A percentile compares a stretch with the other conserved stretches of the same genome.
phyloP scores from a whole-genome alignment of 257 asterid genomes.

The Penstemon davidsonii region DNA sequence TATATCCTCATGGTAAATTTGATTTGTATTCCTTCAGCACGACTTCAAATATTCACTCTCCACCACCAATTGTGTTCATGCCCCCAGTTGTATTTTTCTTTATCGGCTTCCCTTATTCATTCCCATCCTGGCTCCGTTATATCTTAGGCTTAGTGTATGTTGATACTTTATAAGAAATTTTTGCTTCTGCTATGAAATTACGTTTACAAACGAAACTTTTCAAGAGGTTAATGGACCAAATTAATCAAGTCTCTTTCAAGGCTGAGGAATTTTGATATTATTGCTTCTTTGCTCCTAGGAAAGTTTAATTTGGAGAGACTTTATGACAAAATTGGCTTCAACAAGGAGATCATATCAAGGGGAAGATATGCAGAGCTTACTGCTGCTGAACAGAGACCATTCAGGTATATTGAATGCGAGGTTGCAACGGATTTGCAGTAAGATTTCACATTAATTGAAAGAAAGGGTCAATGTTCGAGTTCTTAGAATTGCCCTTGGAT shows the following conservation, averaged over 20 bases:
- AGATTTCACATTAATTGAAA: constrained; percentile 6
- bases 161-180: neutral
- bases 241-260: constrained; percentile 13
- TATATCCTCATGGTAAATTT: neutral
- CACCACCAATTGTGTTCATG: neutral
- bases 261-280: constrained; percentile 8
- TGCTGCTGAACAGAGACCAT: constrained; percentile 92
- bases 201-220: neutral
- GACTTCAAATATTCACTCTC: constrained; percentile 2
- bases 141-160: constrained; percentile 6
- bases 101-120: neutral
- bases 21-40: constrained; percentile 12
- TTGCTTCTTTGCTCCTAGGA: constrained; percentile 50
- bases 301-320: constrained; percentile 81
- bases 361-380: constrained; percentile 89
- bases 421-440: neutral
- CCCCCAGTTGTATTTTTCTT: neutral
- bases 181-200: constrained; percentile 4
- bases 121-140: constrained; percentile 7
- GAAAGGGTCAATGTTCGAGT: neutral
- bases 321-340: constrained; percentile 88
- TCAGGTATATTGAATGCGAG: constrained; percentile 51
- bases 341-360: constrained; percentile 86
- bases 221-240: neutral
- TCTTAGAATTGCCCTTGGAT: neutral